Evolutionary conservation across 2,329 filamentous ascomycete genomes (phyloP).

Genomic region (Remersonia thermophila): DNA sequence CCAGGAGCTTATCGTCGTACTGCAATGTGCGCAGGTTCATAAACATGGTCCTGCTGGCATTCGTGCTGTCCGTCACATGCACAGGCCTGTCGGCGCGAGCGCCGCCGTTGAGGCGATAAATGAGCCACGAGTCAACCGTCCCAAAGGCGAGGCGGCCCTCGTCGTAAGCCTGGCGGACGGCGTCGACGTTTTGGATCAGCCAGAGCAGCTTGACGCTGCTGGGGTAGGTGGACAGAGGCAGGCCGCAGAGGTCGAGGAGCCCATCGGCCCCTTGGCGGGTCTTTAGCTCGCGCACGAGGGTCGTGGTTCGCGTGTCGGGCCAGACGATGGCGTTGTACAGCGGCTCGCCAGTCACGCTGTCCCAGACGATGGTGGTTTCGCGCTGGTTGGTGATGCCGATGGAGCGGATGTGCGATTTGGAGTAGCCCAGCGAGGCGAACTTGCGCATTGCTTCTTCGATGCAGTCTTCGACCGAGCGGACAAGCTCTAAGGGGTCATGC

Average conservation of each 20-base stretch:
- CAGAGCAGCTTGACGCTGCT: constrained; percentile 77
- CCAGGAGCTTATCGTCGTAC: constrained; percentile 65
- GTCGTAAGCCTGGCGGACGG: constrained; percentile 63
- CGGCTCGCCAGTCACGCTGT: constrained; percentile 65
- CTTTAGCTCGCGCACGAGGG: constrained; percentile 66
- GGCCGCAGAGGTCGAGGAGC: constrained; percentile 59
- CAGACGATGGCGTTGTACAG: constrained; percentile 80
- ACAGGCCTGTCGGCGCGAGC: constrained; percentile 44
- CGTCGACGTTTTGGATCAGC: constrained; percentile 60
- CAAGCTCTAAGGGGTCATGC: constrained; percentile 68
- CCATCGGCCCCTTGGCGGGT: constrained; percentile 52
- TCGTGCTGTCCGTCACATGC: constrained; percentile 76
- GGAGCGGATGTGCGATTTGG: constrained; percentile 55
- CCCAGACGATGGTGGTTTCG: constrained; percentile 80
- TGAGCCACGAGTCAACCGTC: constrained; percentile 79
- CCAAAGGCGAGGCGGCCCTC: constrained; percentile 68
- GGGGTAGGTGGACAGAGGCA: constrained; percentile 80
- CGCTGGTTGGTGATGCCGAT: constrained; percentile 85
- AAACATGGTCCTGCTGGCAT: constrained; percentile 87
- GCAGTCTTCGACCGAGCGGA: constrained; percentile 64
- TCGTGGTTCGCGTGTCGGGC: constrained; percentile 70
- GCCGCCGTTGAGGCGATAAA: constrained; percentile 73
- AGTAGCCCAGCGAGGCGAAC: constrained; percentile 59
- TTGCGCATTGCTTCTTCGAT: constrained; percentile 63
- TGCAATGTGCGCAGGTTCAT: constrained; percentile 73